Conservation (phyloP, 176 grass and related monocot species). For the Puya raimondii region DNA sequence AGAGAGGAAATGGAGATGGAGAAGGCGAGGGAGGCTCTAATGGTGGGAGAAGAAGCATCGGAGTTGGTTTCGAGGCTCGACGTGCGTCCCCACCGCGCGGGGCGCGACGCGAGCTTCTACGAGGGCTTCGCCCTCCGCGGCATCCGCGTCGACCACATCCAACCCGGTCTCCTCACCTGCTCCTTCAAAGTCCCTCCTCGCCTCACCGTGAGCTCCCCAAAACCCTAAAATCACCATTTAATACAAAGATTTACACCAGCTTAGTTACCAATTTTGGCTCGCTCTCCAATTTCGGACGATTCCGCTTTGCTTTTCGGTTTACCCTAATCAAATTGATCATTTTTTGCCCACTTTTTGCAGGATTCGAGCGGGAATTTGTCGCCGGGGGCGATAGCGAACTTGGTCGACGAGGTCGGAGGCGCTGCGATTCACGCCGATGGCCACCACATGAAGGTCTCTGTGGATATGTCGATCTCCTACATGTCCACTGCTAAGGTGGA, state of each 20-base stretch:
- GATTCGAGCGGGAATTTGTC: constrained; percentile 25
- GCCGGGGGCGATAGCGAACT: constrained; percentile 45
- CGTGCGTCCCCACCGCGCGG: constrained; percentile 16
- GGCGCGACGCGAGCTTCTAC: constrained; percentile 45
- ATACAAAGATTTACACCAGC: background rate
- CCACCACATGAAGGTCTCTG: constrained; percentile 38
- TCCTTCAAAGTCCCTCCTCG: constrained; percentile 65
- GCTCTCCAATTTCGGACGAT: no score
- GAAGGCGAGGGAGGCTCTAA: constrained; percentile 30
- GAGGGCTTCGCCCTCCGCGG: constrained; percentile 59
- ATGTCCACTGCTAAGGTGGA: constrained; percentile 29
- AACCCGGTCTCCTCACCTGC: constrained; percentile 52
- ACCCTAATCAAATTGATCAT: background rate
- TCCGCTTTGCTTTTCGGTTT: background rate
- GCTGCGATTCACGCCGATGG: constrained; percentile 34
- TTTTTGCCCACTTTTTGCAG: constrained; percentile 5
- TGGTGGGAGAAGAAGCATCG: constrained; percentile 23
- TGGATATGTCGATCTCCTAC: constrained; percentile 75
- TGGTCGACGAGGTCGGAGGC: constrained; percentile 54
- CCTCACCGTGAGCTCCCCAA: constrained; percentile 34
- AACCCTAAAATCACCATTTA: background rate
- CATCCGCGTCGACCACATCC: constrained; percentile 50
- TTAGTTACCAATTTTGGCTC: background rate
- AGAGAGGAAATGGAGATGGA: constrained; percentile 17
- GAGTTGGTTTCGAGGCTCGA: constrained; percentile 37